Evolutionary conservation across 1,284 basidiomycete genomes (phyloP), one percentile per base, ranked within the genome.

Genomic region (Coniophora puteana): DNA sequence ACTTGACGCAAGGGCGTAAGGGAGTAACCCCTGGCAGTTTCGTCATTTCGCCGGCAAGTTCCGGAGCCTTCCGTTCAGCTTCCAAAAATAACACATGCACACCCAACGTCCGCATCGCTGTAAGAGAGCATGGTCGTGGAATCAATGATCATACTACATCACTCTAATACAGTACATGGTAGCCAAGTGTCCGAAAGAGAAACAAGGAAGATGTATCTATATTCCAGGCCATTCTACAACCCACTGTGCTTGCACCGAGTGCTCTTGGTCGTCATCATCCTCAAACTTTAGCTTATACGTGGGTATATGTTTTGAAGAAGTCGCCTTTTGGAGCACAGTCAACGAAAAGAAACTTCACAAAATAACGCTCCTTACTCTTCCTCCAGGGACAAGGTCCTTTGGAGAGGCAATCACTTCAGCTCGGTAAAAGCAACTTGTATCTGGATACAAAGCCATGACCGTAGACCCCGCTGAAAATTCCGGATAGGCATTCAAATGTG

Each of bases 371-470:
- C 73, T 66, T 51, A 83, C 80, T 38, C 78, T 67, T 45, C 66
- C 65, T 11, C 60, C 47, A 2, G 69, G 66, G 36, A 70, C 71
- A 42, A 74, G 61, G 38, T 82, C 78, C 51, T 67, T 75, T 6
- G 84, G 85, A 7, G 76, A 74, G 12, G 76, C 69, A 33, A 88
- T 71, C 4, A 89, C 87, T 54, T 88, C 82, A 5, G 88, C 88
- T 14, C 83, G 80, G 52, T 90, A 90, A 64, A 90, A 90, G 56
- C 85, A 89, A 50, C 86, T 89, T 1, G 87, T 90, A 54, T 90
- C 88, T 0, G 87, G 88, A 60, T 89, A 90, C 11, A 90, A 65
- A 1, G 84, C 87, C 74, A 90, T 77, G 5, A 90, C 88, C 0
- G 73, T 83, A 10, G 82, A 78, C 2, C 86, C 79, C 0, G 72